Base-by-base conservation (phyloP, 1,284 basidiomycete species). In the Cutaneotrichosporon sp. region DNA sequence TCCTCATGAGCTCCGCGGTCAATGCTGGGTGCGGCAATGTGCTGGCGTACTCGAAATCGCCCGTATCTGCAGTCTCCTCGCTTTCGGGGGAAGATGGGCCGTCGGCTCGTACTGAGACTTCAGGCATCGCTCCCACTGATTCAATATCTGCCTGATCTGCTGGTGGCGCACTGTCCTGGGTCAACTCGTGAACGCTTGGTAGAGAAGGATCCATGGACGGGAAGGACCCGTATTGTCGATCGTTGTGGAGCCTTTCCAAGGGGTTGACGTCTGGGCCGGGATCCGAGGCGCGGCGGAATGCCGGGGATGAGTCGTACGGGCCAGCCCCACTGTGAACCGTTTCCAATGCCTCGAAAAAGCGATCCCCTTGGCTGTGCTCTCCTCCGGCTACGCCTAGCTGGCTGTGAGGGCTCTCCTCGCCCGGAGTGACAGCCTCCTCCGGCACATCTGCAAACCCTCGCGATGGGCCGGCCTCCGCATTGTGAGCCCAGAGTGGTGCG, bases 221-320 rank as follows among this genome's bases (percentile, higher is more conserved):
- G 16, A 25, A 24, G 8, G 38, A 25, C 6, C 24, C 38, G 6
- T 25, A 41, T 14, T 25, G 24, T 14, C 38, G 38, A 22, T 41
- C 38, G 5, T 22, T 8, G 9, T 22, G 38, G 20, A 22, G 29
- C 3, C 32, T 24, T 33, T 26, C 17, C 14, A 25, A 42, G 16
- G 24, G 16, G 16, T 29, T 34, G 24, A 31, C 22, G n/a, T 24
- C 46, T 9, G 54, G 50, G 2, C 51, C 55, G 6, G 51, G 55
- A 33, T 57, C 55, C 8, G 55, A 52, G 10, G 51, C 55, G 11
- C 55, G 51, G 17, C 55, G 48, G 19, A 49, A 39, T 17, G 45
- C 37, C 3, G 47, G 38, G 3, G 50, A 41, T 19, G 5, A 38
- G 26, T 24, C 19, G 22, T 41, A 16, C 20, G 27, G 14, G 26